Percentiles rank a stretch among this genome's conserved stretches.
Conservation (phyloP, 192 early-diverging fungal genomes). For the Allomyces arbusculus region DNA sequence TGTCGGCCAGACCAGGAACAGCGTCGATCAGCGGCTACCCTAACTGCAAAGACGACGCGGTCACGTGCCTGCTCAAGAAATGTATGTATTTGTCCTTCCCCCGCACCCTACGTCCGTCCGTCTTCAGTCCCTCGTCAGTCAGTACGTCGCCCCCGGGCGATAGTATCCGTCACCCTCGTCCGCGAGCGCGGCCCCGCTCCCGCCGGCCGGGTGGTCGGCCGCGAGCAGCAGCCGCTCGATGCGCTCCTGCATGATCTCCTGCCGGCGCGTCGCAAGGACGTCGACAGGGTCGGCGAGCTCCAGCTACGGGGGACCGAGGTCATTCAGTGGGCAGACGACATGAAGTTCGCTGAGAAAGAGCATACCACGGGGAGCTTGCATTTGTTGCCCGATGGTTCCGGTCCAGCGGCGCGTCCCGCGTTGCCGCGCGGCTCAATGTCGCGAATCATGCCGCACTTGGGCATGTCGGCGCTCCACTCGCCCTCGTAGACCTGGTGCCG, state of each 20-base stretch:
- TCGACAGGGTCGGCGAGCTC: background rate
- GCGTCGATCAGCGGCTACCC: too few species aligned
- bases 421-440: constrained; percentile 11
- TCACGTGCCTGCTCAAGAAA: too few species aligned
- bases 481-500: constrained; percentile 36
- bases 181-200: too few species aligned
- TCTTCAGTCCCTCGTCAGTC: too few species aligned
- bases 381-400: background rate
- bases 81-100: too few species aligned
- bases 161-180: too few species aligned
- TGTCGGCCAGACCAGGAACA: too few species aligned
- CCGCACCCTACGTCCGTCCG: too few species aligned
- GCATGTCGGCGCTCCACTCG: constrained; percentile 29
- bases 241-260: background rate
- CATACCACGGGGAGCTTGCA: background rate
- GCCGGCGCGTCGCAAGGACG: background rate
- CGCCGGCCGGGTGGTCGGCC: background rate
- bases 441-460: constrained; percentile 30
- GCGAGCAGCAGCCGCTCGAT: background rate
- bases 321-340: background rate
- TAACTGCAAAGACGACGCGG: too few species aligned
- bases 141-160: too few species aligned
- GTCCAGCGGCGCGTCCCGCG: too few species aligned
- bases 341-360: background rate
- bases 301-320: background rate